Evolutionary conservation across 768 basidiomycete species (phyloP).

Genomic region (Naganishia friedmannii): DNA sequence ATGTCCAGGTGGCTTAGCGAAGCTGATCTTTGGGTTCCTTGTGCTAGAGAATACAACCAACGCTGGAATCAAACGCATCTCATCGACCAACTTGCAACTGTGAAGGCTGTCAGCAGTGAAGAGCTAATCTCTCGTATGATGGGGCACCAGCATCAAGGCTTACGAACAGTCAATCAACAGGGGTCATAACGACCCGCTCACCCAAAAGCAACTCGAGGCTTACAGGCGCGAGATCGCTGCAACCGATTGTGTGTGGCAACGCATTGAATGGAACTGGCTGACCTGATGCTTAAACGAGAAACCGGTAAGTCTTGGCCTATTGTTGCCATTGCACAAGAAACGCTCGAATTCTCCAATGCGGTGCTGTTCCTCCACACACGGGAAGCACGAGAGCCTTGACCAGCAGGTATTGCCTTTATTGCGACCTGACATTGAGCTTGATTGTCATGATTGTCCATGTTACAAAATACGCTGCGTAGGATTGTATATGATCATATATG

Average conservation of each 20-base stretch:
- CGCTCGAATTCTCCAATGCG: too few relatives aligned
- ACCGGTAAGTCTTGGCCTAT: too few relatives aligned
- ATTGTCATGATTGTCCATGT: constrained; percentile 1
- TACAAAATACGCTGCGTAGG: neutral
- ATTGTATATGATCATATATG: neutral
- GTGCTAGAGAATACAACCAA: neutral
- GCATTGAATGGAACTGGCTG: too few relatives aligned
- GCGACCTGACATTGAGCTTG: neutral
- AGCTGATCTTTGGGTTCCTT: neutral
- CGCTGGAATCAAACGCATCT: neutral
- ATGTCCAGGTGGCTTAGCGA: too few relatives aligned
- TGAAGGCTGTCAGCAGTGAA: neutral
- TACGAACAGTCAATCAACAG: neutral
- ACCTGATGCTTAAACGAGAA: too few relatives aligned
- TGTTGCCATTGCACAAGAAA: too few relatives aligned
- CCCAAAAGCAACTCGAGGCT: neutral
- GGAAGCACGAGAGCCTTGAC: neutral
- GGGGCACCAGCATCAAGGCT: neutral
- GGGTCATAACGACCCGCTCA: neutral
- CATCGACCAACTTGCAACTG: neutral
- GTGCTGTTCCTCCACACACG: too few relatives aligned
- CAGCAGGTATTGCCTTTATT: neutral
- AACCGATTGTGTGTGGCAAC: too few relatives aligned
- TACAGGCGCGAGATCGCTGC: neutral
- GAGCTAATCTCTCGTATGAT: neutral